A percentile compares a stretch with the other conserved stretches of the same genome.
Conservation (phyloP, 2,329 filamentous ascomycete species). For the Fusarium miscanthi region DNA sequence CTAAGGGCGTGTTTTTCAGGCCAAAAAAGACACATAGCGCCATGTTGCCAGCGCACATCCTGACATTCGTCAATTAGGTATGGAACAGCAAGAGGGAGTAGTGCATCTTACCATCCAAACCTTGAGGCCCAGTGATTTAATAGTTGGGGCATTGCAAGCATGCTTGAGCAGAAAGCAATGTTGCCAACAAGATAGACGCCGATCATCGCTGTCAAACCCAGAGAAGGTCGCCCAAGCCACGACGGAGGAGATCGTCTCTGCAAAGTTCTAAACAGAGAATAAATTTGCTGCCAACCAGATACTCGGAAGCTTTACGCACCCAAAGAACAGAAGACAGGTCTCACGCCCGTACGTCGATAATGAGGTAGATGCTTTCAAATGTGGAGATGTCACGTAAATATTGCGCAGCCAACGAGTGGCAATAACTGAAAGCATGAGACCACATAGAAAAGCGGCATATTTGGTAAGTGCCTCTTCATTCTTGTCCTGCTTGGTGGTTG, state of each 20-base stretch:
- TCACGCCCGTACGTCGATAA: accelerated
- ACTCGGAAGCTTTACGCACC: accelerated
- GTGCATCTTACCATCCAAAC: slow-evolving; percentile 36
- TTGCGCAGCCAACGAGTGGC: background rate
- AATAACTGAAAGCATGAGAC: background rate
- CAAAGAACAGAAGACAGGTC: background rate
- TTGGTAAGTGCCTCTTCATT: slow-evolving; percentile 3
- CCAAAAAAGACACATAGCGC: slow-evolving; percentile 57
- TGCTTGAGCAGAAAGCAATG: background rate
- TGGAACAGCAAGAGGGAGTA: accelerated
- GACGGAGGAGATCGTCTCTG: background rate
- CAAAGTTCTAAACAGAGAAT: accelerated
- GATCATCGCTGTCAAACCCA: background rate
- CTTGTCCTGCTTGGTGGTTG: background rate
- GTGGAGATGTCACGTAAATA: background rate
- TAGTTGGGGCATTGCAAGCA: background rate
- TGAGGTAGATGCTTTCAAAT: accelerated
- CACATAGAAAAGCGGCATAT: background rate
- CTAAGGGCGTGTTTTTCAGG: slow-evolving; percentile 61
- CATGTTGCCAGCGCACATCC: slow-evolving; percentile 59
- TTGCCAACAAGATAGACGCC: background rate
- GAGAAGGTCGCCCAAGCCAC: background rate
- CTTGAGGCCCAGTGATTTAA: slow-evolving; percentile 27
- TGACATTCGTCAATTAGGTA: slow-evolving; percentile 36
- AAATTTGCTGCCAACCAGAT: accelerated